Evolutionary conservation across 2,329 filamentous ascomycete genomes (phyloP), one percentile per base, ranked within the genome.

Genomic region (Cryphonectria carpinicola): DNA sequence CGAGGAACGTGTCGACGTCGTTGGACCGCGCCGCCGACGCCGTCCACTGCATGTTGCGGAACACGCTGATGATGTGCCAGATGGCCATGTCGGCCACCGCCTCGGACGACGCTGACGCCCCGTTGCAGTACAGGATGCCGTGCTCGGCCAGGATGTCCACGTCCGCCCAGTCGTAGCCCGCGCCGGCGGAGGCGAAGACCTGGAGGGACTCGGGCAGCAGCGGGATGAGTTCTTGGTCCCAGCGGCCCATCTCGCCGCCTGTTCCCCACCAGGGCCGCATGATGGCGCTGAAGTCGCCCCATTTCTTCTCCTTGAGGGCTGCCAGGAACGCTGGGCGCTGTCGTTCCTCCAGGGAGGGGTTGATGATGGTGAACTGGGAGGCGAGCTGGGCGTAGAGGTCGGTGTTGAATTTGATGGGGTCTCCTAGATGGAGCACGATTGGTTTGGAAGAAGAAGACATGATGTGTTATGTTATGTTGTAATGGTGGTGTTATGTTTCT

Each of bases 111-210:
- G 88, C 88, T 1, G 84, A 82, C 3, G 88, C 88, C 10, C 86
- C 84, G 76, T 90, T 91, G 80, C 88, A 90, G 78, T 90, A 91
- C n/a, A 87, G 77, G 60, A 88, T 83, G 11, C 85, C 80, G 63
- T 73, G 68, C 35, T 74, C 73, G 3, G 74, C 75, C 64, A 78
- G 69, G 7, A 75, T 63, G 28, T 76, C 82, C 3, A 87, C 86
- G 77, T 91, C 85, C 6, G 86, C 87, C 89, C 89, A 91, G 78
- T 92, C 89, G 76, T 88, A 91, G 25, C 90, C 84, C 5, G 89
- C 89, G 4, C 89, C 90, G 7, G 89, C 89, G 66, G 86, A 88
- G 62, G 89, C 87, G 80, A 89, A 91, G 28, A 92, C 86, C 72
- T 83, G 85, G 72, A 87, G 84, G 0, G 84, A 86, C 1, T 77